Evolutionary conservation across 2,329 filamentous ascomycete genomes (phyloP), one percentile per base, ranked within the genome.

Genomic region (Leptographium galeiforme): DNA sequence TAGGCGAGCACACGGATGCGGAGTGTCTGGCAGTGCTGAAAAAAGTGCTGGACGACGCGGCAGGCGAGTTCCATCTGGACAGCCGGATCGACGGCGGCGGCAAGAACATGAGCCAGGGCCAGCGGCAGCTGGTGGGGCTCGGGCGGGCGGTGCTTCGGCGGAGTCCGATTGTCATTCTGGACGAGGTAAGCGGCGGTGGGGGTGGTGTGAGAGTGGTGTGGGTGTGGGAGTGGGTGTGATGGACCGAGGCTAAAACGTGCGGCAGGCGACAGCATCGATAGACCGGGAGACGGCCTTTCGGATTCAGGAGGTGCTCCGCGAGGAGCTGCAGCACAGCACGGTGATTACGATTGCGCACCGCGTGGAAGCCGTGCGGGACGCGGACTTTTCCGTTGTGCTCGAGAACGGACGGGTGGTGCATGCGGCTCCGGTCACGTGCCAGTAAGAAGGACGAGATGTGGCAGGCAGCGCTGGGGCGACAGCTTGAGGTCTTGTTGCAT

Each of bases 291-390:
- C 81, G 1, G 80, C 81, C 0, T 69, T 70, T 19, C 70, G 71
- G 25, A 80, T 83, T 53, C 79, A 84, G 63, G 67, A 74, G 14
- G 69, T 83, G 2, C 61, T 84, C 41, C 65, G 78, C 5, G 71
- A 75, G 30, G 78, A 82, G 61, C 67, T 84, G 46, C 61, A 63
- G 5, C 56, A 70, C 14, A 80, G 76, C 58, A 84, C 81, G 0
- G 78, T 84, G 2, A 79, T 84, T 44, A 82, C 80, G 0, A 82
- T 84, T 62, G 80, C 81, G n/a, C 81, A 84, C 63, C 72, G 80
- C 2, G 66, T 82, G 1, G 77, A 82, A 63, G 81, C 81, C 0
- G 81, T 85, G 11, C 70, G 72, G 57, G 76, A 79, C 55, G 78
- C 78, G 0, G 71, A 74, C 50, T 82, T 73, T 61, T 77, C 73